phyloP scores from a whole-genome alignment of 306 rosid genomes.

The Cicer judaicum region DNA sequence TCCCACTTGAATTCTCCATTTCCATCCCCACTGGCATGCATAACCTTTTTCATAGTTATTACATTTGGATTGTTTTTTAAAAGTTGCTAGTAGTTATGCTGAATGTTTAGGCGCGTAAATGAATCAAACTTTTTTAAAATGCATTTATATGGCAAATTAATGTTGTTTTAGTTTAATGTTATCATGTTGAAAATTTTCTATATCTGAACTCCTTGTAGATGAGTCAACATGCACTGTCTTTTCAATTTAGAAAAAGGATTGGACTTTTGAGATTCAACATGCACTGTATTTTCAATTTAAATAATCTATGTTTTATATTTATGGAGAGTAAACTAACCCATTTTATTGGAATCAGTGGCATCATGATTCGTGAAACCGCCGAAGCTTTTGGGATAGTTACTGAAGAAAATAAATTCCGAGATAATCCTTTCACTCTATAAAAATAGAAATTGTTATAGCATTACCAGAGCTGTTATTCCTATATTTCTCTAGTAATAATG shows the following conservation, averaged over 20 bases:
- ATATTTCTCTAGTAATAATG: conserved; percentile 23
- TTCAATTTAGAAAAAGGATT: not conserved
- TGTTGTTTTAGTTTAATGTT: conserved; percentile 18
- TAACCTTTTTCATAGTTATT: not conserved
- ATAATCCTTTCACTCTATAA: conserved; percentile 48
- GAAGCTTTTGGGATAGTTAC: conserved; percentile 83
- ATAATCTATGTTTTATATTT: conserved; percentile 56
- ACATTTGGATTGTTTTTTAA: not conserved
- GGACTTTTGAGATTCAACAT: not conserved
- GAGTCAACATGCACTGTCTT: not conserved
- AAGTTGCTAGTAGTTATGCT: not conserved
- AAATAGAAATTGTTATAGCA: conserved; percentile 30
- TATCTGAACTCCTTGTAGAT: not conserved
- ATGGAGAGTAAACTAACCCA: conserved; percentile 67
- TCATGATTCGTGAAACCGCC: conserved; percentile 85
- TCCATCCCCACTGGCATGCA: not conserved
- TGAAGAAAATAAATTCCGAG: conserved; percentile 64
- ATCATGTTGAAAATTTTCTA: not conserved
- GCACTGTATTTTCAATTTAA: not conserved
- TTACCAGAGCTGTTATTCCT: conserved; percentile 22
- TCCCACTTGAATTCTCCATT: not conserved
- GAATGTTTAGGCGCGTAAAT: conserved; percentile 28
- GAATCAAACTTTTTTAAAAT: not conserved
- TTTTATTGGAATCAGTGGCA: conserved; percentile 65
- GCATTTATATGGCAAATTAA: not conserved